Evolutionary conservation across 148 eudicot species (phyloP), one percentile per base, ranked within the genome.

Genomic region (Selenicereus undatus): DNA sequence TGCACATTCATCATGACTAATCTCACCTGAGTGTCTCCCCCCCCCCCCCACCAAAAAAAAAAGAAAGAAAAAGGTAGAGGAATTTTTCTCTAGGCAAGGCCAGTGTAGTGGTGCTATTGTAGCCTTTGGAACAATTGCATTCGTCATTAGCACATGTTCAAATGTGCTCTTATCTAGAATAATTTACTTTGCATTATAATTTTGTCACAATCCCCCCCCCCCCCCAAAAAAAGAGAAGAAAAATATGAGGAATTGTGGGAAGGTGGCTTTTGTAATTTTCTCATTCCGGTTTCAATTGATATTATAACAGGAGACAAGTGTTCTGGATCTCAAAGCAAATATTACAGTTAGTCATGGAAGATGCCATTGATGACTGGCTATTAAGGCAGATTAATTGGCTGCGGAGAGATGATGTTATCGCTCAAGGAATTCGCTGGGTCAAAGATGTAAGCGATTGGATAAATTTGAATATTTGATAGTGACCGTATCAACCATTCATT

Each of bases 311-410:
- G 89, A 88, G 99, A 85, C 99, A 93, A 79, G 99, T 92, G 27
- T 93, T 96, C 84, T 96, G 99, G 99, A 93, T 96, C 81, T 96
- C 99, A 79, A 96, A 96, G 87, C 98, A 96, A 87, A 93, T 96
- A 79, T 85, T 96, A 88, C 99, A 96, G 81, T 76, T 93, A 82
- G 87, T 96, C 81, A 92, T 96, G 99, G 99, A 94, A 86, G 99
- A 93, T 80, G 99, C 99, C 73, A 89, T 96, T 85, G 99, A 93
- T 86, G 99, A 96, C 86, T 93, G 95, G 93, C 91, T 93, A 51
- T 82, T 96, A 65, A 82, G 92, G 89, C 97, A 96, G 87, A 93
- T 96, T 79, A 93, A 92, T 81, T 90, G 89, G 92, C 89, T 96
- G 75, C 90, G 98, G 39, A 91, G 91, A 85, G 99, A 96, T 11